A percentile compares a stretch with the other conserved stretches of the same genome.
phyloP scores from a whole-genome alignment of 75 land plant genomes.

The Pinus albicaulis region DNA sequence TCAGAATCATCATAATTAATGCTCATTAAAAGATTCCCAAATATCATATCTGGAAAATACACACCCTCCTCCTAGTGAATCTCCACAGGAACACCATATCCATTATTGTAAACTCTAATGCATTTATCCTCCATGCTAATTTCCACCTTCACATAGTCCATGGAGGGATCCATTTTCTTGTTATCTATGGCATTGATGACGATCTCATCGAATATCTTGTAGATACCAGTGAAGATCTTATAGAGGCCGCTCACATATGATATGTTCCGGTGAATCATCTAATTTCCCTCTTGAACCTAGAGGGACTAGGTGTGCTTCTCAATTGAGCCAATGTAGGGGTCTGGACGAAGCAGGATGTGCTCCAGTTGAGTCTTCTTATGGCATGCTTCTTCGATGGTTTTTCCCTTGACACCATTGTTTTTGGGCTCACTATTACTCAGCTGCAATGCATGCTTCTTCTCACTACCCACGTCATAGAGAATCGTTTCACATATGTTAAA shows the following conservation, averaged over 20 bases:
- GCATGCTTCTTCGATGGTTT: constrained; percentile 90
- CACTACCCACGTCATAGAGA: no score
- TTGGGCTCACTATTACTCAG: constrained; percentile 13
- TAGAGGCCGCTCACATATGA: constrained; percentile 85
- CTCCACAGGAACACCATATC: constrained; percentile 94
- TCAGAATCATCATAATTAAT: constrained; percentile 89
- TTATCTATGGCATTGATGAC: constrained; percentile 95
- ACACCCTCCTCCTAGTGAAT: constrained; percentile 84
- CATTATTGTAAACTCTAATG: constrained; percentile 85
- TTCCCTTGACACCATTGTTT: not conserved
- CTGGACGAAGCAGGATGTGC: constrained; percentile 94
- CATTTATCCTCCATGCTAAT: constrained; percentile 63
- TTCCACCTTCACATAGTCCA: constrained; percentile 72
- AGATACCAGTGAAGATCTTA: constrained; percentile 67
- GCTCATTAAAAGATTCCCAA: constrained; percentile 85
- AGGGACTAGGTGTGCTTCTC: constrained; percentile 87
- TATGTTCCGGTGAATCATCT: constrained; percentile 56
- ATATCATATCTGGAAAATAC: constrained; percentile 95
- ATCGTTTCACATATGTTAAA: no score
- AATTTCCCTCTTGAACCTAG: constrained; percentile 66
- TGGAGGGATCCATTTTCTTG: constrained; percentile 70
- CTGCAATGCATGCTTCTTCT: no score
- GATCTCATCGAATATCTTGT: no score
- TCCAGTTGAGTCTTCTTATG: constrained; percentile 94
- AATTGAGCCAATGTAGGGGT: constrained; percentile 89